Evolutionary conservation across 805 yeast species (phyloP), one percentile per base, ranked within the genome.

Genomic region (Ogataea haglerorum): DNA sequence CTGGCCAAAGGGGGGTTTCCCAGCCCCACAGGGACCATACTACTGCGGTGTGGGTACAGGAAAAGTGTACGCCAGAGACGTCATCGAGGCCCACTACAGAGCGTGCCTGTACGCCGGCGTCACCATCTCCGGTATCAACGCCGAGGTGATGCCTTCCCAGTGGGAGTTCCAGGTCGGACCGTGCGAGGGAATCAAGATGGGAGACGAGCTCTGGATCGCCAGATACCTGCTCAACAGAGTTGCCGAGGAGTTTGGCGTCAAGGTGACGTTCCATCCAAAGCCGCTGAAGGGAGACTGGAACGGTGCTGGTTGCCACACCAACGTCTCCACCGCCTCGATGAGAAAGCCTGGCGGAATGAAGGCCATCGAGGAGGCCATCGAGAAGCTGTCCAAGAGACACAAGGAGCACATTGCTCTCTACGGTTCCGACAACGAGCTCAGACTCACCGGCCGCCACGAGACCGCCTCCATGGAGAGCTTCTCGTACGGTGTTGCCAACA

Each of bases 91-190:
- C 45, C 99, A 91, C 76, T 93, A 93, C 85, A 83, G 93, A 68
- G 99, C 99, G 48, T 90, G 97, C 75, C 75, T 91, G 51, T 84
- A 86, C 65, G 83, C 98, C 51, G 98, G 98, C 63, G 68, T 91
- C 58, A 73, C 76, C 64, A 82, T 91, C 54, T 84, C 95, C 39
- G 99, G 99, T 75, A 90, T 93, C 68, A 91, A 93, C 69, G 99
- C 98, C 57, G 99, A 91, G 77, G 99, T 91, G 52, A 93, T 91
- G 98, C 99, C 99, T 46, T 89, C 97, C 47, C 99, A 91, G 78
- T 91, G 99, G 99, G 99, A 91, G 76, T 91, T 86, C 86, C 99
- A 91, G 78, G 98, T 91, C 55, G 99, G 99, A 60, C 98, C 99
- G 53, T 88, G 96, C 70, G 78, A 70, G 52, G 99, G 99, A 63